Evolutionary conservation across 192 early-diverging fungal species (phyloP), one percentile per base, ranked within the genome.

Genomic region (Phycomyces blakesleeanus): DNA sequence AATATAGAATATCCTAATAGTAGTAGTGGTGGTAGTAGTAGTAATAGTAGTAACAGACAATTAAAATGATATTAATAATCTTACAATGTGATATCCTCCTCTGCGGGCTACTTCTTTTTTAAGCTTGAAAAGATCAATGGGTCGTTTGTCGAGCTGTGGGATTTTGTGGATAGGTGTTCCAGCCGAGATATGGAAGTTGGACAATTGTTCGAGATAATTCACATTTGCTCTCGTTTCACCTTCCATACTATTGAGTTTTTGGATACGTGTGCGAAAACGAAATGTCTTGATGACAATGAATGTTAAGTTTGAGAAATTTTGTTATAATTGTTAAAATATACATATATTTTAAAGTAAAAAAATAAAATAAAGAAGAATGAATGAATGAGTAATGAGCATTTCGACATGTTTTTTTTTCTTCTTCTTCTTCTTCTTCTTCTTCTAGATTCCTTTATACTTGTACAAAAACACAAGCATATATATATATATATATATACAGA

Each of bases 211-310:
- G 27, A 93, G 77, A 62, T 94, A 98, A 72, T 93, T 94, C 55
- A 96, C 77, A 29, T 88, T 91, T 16, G 89, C 78, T 25, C 96
- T 81, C 0, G 93, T 90, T 68, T 85, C 83, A 41, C 93, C 96
- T 62, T 95, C 91, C 79, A 97, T 94, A 22, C 85, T 87, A 74
- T 95, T 96, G 20, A 98, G 83, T 66, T 86, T 85, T 77, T 96
- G 94, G 37, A 91, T 87, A 15, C 96, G 82, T 14, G 95, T 95
- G 51, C 80, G 79, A 76, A 98, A 96, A 55, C 85, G 83, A 71
- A 98, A 98, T 29, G 73, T 77, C 92, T 95, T 70, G 50, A 51
- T 21, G 38, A 39, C n/a, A 24, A 61, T 16, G 51, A 42, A 10
- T 59, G 51, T 57, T 5, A 14, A 50, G 21, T n/a, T 47, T 8